phyloP scores from a whole-genome alignment of 176 grass and related monocot genomes.

The Panicum miliaceum region DNA sequence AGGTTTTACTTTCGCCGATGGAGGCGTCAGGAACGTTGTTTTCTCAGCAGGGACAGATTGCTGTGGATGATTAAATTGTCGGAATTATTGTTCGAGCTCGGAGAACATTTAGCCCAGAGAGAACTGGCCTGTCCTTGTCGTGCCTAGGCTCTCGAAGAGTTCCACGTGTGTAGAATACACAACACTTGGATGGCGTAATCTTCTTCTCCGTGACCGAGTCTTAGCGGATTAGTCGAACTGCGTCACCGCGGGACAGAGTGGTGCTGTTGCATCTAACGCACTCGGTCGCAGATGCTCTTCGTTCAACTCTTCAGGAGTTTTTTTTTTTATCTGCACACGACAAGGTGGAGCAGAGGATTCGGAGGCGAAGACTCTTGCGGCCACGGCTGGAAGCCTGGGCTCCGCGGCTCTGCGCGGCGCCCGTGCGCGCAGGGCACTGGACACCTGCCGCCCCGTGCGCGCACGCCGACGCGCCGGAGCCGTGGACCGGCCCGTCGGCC shows the following conservation, averaged over 20 bases:
- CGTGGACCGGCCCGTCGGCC: not conserved
- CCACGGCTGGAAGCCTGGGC: not conserved
- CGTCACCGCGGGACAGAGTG: not conserved
- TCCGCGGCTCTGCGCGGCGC: not conserved
- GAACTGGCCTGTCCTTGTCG: not conserved
- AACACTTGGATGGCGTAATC: not conserved
- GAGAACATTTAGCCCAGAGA: not conserved
- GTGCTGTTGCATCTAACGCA: slow-evolving; percentile 5
- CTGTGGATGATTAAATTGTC: not conserved
- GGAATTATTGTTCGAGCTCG: not conserved
- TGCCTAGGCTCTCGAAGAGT: not conserved
- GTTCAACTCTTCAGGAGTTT: not conserved
- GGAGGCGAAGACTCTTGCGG: slow-evolving; percentile 6
- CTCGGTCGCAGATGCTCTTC: not conserved
- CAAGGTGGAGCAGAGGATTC: not conserved
- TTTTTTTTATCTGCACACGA: too few species aligned
- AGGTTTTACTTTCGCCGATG: slow-evolving; percentile 34
- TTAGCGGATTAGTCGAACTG: not conserved
- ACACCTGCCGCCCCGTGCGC: not conserved
- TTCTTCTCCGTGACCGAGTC: not conserved
- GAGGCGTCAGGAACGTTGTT: slow-evolving; percentile 5
- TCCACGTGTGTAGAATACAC: not conserved
- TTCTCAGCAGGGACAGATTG: not conserved
- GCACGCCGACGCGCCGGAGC: not conserved
- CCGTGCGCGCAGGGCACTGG: not conserved